Base-by-base conservation (phyloP, 352 stramenopile species). In the Phytopythium chamaehyphon region DNA sequence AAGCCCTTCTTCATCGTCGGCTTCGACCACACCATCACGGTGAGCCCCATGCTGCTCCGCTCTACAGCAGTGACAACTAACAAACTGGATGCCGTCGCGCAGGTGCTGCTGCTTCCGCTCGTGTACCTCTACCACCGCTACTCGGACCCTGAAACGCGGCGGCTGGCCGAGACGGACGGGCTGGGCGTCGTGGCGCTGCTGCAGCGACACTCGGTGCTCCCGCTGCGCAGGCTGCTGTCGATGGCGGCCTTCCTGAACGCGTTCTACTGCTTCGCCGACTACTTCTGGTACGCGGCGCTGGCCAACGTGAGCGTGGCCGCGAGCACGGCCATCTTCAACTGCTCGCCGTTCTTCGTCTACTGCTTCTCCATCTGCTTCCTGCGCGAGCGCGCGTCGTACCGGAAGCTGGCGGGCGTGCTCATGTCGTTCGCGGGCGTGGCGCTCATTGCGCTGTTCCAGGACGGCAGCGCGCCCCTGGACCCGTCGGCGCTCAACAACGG, bases 1-100 rank as follows among this genome's bases (percentile, higher is more conserved):
- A 71, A 71, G 58, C 72, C 72, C 3, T 80, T 77, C 47, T 80
- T 83, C 66, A 73, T 83, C 39, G 69, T 83, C 22, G 76, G 72
- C 35, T 83, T 80, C 54, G 76, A 81, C 46, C 73, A 81, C 57
- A 71, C 60, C 1, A 58, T 59, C 22, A 77, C 69, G 23, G 64
- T 63, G 50, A 11, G 52, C 2, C n/a, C 18, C 49, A 0, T 45
- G 12, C 19, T 36, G 0, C n/a, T 28, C 4, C 14, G 6, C 23
- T 56, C 5, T 33, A 24, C 22, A 22, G 36, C 50, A 1, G 12
- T 23, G 9, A 8, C 12, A 4, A 9, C 19, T 24, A 11, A 4
- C 3, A 33, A 0, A 6, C 22, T 47, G 22, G 35, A 5, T 12
- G 11, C 2, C 21, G 14, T 9, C 37, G 40, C 49, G 10, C 43